Conservation (phyloP, 352 stramenopile species). For the Phytophthora aleatoria region DNA sequence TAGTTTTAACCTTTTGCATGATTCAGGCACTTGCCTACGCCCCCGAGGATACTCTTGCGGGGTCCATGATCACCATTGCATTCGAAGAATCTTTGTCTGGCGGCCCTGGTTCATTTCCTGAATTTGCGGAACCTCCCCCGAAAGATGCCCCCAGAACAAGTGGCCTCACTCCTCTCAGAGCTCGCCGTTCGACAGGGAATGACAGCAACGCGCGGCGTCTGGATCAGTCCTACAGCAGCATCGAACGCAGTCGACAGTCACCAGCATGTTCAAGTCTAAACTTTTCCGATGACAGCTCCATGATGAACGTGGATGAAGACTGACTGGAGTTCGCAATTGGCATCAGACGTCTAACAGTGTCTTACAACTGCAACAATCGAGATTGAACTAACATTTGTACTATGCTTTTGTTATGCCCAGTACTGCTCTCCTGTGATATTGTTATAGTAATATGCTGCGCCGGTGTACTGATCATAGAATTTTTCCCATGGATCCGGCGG, state of each 20-base stretch:
- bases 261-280: slow-evolving; percentile 64
- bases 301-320: slow-evolving; percentile 75
- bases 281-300: slow-evolving; percentile 80
- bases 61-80: slow-evolving; percentile 82
- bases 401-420: slow-evolving; percentile 57
- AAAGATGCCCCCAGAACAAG: slow-evolving; percentile 39
- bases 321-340: background rate
- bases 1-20: slow-evolving; percentile 1
- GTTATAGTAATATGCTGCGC: slow-evolving; percentile 90
- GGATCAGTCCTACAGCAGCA: slow-evolving; percentile 77
- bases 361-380: slow-evolving; percentile 3
- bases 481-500: slow-evolving; percentile 81
- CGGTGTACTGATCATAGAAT: slow-evolving; percentile 88
- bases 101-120: slow-evolving; percentile 42
- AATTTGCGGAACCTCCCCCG: slow-evolving; percentile 30
- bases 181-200: slow-evolving; percentile 20
- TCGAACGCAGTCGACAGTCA: slow-evolving; percentile 64
- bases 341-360: background rate
- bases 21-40: slow-evolving; percentile 78
- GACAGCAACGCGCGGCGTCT: slow-evolving; percentile 27
- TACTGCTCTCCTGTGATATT: slow-evolving; percentile 85
- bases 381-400: slow-evolving; percentile 12
- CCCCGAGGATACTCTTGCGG: slow-evolving; percentile 74
- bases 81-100: slow-evolving; percentile 78
- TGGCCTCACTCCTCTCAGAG: slow-evolving; percentile 43